Evolutionary conservation across 2,329 filamentous ascomycete species (phyloP), one percentile per base, ranked within the genome.

Genomic region (Aurifilum marmelostoma): DNA sequence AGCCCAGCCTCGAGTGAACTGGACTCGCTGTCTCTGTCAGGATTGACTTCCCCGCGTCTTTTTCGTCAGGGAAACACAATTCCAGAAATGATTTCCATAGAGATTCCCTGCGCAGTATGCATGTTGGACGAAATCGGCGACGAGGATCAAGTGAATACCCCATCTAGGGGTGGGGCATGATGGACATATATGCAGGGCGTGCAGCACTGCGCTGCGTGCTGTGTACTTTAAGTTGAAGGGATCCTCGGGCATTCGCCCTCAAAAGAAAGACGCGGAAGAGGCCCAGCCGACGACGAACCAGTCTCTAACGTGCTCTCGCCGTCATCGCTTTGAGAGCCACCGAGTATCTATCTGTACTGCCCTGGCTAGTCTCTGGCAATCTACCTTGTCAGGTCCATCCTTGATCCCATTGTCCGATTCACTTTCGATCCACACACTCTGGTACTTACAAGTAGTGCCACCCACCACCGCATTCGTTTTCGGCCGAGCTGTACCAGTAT

Each of bases 181-280:
- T 12, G 61, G 39, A 37, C 58, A 60, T n/a, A 47, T 21, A 56
- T 56, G 39, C 54, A 47, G 56, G 52, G 43, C 59, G 43, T 62
- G 47, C 59, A 47, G 32, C 34, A 52, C n/a, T 21, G n/a, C 14
- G 56, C 56, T 37, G 56, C 32, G 8, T 29, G 52, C 52, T 56
- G 27, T 4, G 41, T 52, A n/a, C n/a, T n/a, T n/a, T n/a, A n/a
- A n/a, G n/a, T n/a, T 39, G 47, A 18, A 16, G 34, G 32, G 18
- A 24, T n/a, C 24, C 16, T 67, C 37, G 47, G 59, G n/a, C 29
- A n/a, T 62, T 62, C 65, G 65, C 56, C 12, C 58, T 52, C 47
- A 27, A 43, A 41, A 54, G n/a, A 6, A 21, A 14, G 34, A 29
- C 27, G 52, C 52, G 52, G 37, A 65, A 47, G 60, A 43, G 63